Conservation (phyloP, 495 filamentous ascomycete genomes). For the Apodospora peruviana region DNA sequence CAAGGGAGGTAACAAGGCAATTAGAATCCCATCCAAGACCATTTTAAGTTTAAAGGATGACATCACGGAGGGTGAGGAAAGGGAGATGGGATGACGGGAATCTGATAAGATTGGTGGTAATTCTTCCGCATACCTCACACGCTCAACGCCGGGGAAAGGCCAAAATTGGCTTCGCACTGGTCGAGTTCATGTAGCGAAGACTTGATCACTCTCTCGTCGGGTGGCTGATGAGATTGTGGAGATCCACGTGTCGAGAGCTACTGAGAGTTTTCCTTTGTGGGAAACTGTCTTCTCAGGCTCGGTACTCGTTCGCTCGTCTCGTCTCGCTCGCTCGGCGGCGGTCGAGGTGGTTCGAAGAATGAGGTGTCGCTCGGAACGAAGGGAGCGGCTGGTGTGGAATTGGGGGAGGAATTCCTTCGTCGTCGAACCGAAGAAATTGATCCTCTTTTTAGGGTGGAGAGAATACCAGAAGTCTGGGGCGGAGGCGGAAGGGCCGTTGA, state of each 20-base stretch:
- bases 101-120: slow-evolving; percentile 15
- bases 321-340: slow-evolving; percentile 7
- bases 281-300: neutral
- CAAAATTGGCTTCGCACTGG: slow-evolving; percentile 24
- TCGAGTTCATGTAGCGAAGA: slow-evolving; percentile 28
- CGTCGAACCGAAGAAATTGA: slow-evolving; percentile 33
- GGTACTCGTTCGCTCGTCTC: slow-evolving; percentile 1
- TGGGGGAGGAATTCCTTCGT: slow-evolving; percentile 26
- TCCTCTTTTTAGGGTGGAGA: slow-evolving; percentile 1
- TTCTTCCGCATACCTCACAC: slow-evolving; percentile 24
- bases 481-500: slow-evolving; percentile 13
- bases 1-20: slow-evolving; percentile 24
- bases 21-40: slow-evolving; percentile 15
- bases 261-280: neutral
- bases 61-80: slow-evolving; percentile 12
- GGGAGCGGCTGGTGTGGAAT: slow-evolving; percentile 13
- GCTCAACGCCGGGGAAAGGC: slow-evolving; percentile 28
- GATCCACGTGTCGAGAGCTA: neutral
- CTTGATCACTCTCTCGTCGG: slow-evolving; percentile 7
- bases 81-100: slow-evolving; percentile 10
- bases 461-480: slow-evolving; percentile 11
- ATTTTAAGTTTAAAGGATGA: slow-evolving; percentile 16
- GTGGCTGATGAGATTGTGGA: neutral
- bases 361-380: slow-evolving; percentile 20
- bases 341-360: slow-evolving; percentile 15